Evolutionary conservation across 805 yeast species (phyloP), one percentile per base, ranked within the genome.

Genomic region (Lipomyces lipofer): DNA sequence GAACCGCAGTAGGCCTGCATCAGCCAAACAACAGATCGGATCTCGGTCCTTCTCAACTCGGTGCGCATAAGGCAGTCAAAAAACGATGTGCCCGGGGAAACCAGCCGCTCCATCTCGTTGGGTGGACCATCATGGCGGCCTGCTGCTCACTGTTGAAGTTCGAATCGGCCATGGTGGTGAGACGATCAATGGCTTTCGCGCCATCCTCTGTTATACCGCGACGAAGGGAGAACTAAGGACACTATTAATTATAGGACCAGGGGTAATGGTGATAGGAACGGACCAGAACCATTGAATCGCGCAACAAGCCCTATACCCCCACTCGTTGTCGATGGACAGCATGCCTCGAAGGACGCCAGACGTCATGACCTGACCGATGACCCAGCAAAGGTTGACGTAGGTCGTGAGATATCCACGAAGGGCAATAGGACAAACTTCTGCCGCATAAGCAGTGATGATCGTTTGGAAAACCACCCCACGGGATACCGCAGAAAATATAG

Each of bases 231-330:
- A 58, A 54, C 59, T 58, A 45, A 2, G 59, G 59, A 4, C 58
- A 54, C 30, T 54, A 58, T 7, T 69, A 69, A 29, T 8, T 85
- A 40, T 82, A 78, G 21, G 53, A n/a, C n/a, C 58, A 13, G 59
- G 48, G 15, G 47, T 58, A 3, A 78, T 65, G 27, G 74, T 62
- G 27, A 82, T 64, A 33, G 82, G 80, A 9, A 75, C 64, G 9
- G 82, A 78, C 84, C 84, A 82, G 4, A 74, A 66, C 85, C 85
- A 82, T 68, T 82, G 86, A 9, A 81, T 54, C 2, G 81, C 84
- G 64, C 78, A 80, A 7, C 86, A 85, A 36, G 79, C 71, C 52
- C 74, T 71, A 66, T 78, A 82, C 6, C 81, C 75, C 71, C 73
- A 63, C 19, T 72, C 63, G 32, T 69, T 63, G 1, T 59, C 52